These are phyloP conservation scores for Parachaetomium inaequale DNA, from an alignment of 495 filamentous ascomycete species.

Conservation along the genomic window DNA sequence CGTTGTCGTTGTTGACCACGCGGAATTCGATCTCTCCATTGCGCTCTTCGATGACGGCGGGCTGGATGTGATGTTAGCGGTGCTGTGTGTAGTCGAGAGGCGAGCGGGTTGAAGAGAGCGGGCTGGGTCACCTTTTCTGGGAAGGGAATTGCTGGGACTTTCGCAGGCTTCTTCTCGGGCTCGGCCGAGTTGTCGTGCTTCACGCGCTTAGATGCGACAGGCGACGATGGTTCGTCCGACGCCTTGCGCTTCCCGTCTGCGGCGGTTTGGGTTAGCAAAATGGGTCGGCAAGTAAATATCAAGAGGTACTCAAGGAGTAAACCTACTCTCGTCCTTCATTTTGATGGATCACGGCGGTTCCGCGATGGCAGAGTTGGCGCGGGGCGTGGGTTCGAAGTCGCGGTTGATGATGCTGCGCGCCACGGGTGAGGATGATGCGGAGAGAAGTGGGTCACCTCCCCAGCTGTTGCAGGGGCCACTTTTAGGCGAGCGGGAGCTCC, in stretches of 20 bases:
- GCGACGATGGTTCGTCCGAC: conserved; percentile 62
- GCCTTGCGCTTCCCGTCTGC: conserved; percentile 75
- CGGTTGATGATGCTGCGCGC: conserved; percentile 9
- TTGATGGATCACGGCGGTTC: conserved; percentile 23
- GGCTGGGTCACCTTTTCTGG: conserved; percentile 66
- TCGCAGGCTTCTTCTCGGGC: conserved; percentile 47
- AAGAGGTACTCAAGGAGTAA: background rate
- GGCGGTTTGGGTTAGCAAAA: background rate
- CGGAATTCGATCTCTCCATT: conserved; percentile 96
- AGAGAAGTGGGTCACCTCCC: conserved; percentile 12
- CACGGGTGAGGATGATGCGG: conserved; percentile 15
- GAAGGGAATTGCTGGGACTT: conserved; percentile 63
- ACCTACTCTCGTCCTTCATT: conserved; percentile 50
- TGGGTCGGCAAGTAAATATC: background rate
- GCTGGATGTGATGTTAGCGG: conserved; percentile 33
- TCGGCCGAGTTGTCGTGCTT: conserved; percentile 58
- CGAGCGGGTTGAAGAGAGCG: background rate
- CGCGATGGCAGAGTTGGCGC: conserved; percentile 8
- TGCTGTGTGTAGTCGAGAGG: conserved; percentile 30
- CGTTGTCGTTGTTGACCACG: conserved; percentile 94
- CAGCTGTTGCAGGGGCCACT: conserved; percentile 5
- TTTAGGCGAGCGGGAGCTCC: conserved; percentile 2
- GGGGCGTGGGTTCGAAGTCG: background rate
- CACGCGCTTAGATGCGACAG: conserved; percentile 59
- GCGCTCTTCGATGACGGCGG: conserved; percentile 89